These are phyloP conservation scores for Penicillium freii DNA, from an alignment of 2,329 filamentous ascomycete species.

Conservation along the genomic window DNA sequence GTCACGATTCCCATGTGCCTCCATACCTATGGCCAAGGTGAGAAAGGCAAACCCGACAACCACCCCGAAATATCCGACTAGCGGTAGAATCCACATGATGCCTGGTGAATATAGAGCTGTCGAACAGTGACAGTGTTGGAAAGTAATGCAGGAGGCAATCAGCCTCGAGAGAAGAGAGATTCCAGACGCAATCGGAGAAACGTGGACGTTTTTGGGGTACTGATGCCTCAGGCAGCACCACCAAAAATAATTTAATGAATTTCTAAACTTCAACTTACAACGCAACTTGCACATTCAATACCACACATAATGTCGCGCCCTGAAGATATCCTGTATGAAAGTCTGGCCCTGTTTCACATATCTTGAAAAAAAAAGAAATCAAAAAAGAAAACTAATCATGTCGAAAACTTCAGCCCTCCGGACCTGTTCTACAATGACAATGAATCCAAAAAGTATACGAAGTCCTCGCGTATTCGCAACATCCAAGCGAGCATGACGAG, in stretches of 20 bases:
- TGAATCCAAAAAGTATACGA: constrained; percentile 97
- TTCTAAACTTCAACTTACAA: constrained; percentile 1
- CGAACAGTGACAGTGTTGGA: constrained; percentile 27
- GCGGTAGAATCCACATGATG: constrained; percentile 88
- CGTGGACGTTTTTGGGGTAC: constrained; percentile 15
- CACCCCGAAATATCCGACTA: constrained; percentile 86
- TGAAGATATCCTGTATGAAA: constrained; percentile 80
- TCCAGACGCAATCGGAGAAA: constrained; percentile 3
- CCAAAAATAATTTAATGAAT: constrained; percentile 16
- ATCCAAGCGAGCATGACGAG: constrained; percentile 95
- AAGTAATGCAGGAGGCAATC: constrained; percentile 1
- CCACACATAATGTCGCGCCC: constrained; percentile 81
- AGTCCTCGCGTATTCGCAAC: constrained; percentile 88
- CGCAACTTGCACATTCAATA: neutral
- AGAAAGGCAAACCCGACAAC: constrained; percentile 88
- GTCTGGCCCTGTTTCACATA: constrained; percentile 5
- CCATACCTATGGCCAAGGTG: constrained; percentile 82
- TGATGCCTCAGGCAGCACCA: constrained; percentile 15
- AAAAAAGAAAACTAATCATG: constrained; percentile 23
- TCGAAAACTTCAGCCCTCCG: constrained; percentile 63
- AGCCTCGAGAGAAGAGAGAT: neutral
- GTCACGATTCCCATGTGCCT: neutral
- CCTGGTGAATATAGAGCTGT: neutral
- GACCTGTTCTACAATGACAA: constrained; percentile 97
- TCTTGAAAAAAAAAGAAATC: neutral